Base-by-base conservation (phyloP, 2,329 filamentous ascomycete species). In the Diaporthe sp. region DNA sequence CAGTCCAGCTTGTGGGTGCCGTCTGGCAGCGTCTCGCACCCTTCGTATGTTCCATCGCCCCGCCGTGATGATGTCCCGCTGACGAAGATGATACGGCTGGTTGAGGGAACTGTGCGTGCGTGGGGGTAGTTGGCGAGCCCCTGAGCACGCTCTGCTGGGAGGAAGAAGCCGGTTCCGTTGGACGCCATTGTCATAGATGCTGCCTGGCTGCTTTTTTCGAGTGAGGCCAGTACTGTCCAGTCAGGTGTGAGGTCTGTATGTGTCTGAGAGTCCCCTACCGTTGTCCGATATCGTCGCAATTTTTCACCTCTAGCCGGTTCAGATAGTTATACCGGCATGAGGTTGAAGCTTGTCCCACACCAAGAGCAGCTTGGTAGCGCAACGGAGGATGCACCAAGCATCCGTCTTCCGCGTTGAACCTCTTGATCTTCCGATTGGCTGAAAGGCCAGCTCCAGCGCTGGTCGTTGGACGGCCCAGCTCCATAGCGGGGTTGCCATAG, bases 51-150 rank as follows among this genome's bases (percentile, higher is more conserved):
- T 25, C 82, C 82, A 76, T 84, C 82, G 12, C 79, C 79, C 51
- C 81, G 81, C 39, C 82, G 79, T 37, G 82, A 83, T 1, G 82
- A 84, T 2, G 80, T 84, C 0, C 82, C 82, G 4, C 82, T 83
- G 17, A 84, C 79, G 73, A 80, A 83, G 39, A 84, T 77, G 34
- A 79, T 80, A 31, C 78, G 77, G 13, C 78, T 76, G 5, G 77
- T 75, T 46, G 76, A 75, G 42, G 81, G 78, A 5, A 80, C 75
- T 42, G 79, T 80, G 62, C 82, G 81, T 19, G 82, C 82, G 75
- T 84, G 82, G 0, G 82, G 82, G 77, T 84, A 84, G 78, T 83
- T 84, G 77, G 82, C 82, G 15, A 84, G 80, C 37, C 82, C 82
- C 49, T 83, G 82, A 12, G 82, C 81, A 5, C 77, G 78, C 22